A percentile compares a stretch with the other conserved stretches of the same genome.
These are phyloP conservation scores for Staphylotrichum longicolle DNA, from an alignment of 495 filamentous ascomycete species.

Conservation along the genomic window DNA sequence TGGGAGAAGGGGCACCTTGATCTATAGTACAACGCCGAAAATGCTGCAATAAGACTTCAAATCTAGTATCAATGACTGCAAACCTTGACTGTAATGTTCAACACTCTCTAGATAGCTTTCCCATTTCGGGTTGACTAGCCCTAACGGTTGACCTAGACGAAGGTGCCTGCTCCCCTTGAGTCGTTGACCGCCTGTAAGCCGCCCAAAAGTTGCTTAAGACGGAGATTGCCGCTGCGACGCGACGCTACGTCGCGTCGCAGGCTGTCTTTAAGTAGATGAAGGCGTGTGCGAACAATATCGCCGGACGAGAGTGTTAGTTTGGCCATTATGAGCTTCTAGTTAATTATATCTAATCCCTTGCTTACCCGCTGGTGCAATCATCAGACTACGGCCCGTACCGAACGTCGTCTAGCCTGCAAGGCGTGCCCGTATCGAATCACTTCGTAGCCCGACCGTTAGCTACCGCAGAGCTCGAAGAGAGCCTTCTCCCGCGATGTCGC, in stretches of 20 bases:
- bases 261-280: constrained; percentile 41
- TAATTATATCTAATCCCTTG: too few relatives aligned
- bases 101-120: constrained; percentile 5
- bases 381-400: too few relatives aligned
- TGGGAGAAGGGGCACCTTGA: too few relatives aligned
- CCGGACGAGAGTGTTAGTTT: too few relatives aligned
- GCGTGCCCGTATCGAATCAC: too few relatives aligned
- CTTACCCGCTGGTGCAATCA: too few relatives aligned
- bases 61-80: not conserved
- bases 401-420: too few relatives aligned
- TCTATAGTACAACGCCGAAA: too few relatives aligned
- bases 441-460: too few relatives aligned
- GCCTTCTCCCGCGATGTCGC: too few relatives aligned
- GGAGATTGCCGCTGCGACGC: constrained; percentile 42
- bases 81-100: not conserved
- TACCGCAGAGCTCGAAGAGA: too few relatives aligned
- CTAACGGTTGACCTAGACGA: not conserved
- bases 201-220: constrained; percentile 1
- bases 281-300: constrained; percentile 28
- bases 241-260: constrained; percentile 39
- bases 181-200: constrained; percentile 1
- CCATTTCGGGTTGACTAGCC: constrained; percentile 6
- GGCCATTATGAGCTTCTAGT: too few relatives aligned
- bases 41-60: not conserved
- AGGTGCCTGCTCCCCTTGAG: constrained; percentile 4